These are phyloP conservation scores for Quercus lobata DNA, from an alignment of 331 rosid genomes.

Conservation along the genomic window DNA sequence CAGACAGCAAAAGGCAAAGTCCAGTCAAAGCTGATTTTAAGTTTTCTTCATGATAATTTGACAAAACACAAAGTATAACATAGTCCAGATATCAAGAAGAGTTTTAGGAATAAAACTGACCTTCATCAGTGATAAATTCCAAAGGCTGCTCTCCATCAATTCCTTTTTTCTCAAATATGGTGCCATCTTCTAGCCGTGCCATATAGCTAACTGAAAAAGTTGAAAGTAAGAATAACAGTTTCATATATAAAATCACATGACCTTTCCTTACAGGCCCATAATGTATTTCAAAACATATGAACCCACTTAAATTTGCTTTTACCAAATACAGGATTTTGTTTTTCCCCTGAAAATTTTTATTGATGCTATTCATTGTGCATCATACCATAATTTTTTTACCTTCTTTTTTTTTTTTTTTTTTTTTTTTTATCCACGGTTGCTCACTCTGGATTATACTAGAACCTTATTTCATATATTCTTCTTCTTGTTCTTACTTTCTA, in stretches of 20 bases:
- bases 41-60: constrained; percentile 4
- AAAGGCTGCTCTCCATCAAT: constrained; percentile 43
- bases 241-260: not conserved
- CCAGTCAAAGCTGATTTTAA: constrained; percentile 7
- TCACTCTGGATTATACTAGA: not conserved
- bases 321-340: not conserved
- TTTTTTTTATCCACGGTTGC: not conserved
- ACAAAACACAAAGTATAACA: not conserved
- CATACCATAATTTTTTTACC: not conserved
- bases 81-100: not conserved
- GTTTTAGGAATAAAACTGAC: constrained; percentile 28
- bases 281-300: not conserved
- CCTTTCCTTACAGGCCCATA: not conserved
- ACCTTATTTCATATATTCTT: no score
- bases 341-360: not conserved
- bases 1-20: constrained; percentile 15
- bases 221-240: not conserved
- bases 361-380: not conserved
- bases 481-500: constrained; percentile 1
- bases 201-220: constrained; percentile 44
- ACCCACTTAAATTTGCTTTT: not conserved
- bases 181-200: constrained; percentile 64
- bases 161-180: constrained; percentile 63
- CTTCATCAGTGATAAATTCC: constrained; percentile 62
- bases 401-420: not conserved